phyloP scores from a whole-genome alignment of 202 grass and related monocot species.

The Carex arenaria region DNA sequence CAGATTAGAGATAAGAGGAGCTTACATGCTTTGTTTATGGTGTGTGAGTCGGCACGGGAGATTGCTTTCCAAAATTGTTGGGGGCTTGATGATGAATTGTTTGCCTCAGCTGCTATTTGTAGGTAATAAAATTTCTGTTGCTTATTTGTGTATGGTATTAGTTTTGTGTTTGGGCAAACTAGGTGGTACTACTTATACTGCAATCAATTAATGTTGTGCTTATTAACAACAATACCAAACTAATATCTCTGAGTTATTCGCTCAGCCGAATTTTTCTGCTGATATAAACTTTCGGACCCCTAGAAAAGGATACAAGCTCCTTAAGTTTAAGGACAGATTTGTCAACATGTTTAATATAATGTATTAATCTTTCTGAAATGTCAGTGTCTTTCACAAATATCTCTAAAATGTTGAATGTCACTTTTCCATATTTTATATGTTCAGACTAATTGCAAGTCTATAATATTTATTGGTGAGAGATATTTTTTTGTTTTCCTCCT shows the following conservation, averaged over 20 bases:
- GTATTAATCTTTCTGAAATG: neutral
- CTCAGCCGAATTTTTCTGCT: neutral
- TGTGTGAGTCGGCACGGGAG: slow-evolving; percentile 67
- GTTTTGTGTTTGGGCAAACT: slow-evolving; percentile 3
- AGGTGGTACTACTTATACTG: neutral
- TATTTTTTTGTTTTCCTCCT: neutral
- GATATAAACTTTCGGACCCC: neutral
- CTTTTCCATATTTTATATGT: neutral
- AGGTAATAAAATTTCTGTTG: slow-evolving; percentile 39
- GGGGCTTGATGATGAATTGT: slow-evolving; percentile 85
- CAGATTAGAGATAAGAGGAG: slow-evolving; percentile 53
- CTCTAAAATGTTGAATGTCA: neutral
- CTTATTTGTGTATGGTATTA: neutral
- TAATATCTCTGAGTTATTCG: neutral
- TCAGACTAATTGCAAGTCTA: neutral
- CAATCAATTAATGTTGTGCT: neutral
- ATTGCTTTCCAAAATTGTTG: slow-evolving; percentile 75
- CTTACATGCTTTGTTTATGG: slow-evolving; percentile 67
- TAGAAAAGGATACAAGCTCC: neutral
- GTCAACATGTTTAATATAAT: neutral
- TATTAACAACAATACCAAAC: neutral
- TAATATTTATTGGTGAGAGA: neutral
- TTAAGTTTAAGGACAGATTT: neutral
- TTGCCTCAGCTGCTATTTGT: slow-evolving; percentile 52
- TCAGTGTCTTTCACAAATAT: neutral